Conservation (phyloP, 1,284 basidiomycete species). For the Psilocybe mexicana region DNA sequence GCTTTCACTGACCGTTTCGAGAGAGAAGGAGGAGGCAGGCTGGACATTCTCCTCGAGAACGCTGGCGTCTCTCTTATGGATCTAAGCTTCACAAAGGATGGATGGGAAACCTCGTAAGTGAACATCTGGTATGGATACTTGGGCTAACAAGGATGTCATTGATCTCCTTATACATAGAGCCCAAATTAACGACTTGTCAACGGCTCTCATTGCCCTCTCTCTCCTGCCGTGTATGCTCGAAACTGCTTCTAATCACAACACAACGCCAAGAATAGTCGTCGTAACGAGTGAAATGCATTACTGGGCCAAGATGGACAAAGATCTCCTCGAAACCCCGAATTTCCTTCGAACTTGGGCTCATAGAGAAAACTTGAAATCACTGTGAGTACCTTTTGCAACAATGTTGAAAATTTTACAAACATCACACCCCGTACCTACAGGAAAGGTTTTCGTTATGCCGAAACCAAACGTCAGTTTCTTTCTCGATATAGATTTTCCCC, state of each 20-base stretch:
- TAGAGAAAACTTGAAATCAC: background rate
- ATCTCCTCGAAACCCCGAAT: constrained; percentile 23
- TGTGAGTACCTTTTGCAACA: background rate
- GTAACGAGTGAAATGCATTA: constrained; percentile 40
- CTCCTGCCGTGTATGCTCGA: constrained; percentile 42
- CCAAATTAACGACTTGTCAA: constrained; percentile 44
- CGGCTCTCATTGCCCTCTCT: constrained; percentile 36
- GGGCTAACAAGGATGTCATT: background rate
- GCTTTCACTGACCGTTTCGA: background rate
- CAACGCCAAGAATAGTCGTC: constrained; percentile 34
- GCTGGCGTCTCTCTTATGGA: background rate
- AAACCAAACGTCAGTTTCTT: background rate
- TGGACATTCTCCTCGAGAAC: background rate
- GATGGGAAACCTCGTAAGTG: constrained; percentile 26
- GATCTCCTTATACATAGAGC: constrained; percentile 22
- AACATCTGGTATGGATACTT: no score
- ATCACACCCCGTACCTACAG: background rate
- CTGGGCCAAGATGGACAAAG: constrained; percentile 23
- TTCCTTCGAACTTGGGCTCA: background rate
- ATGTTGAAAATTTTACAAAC: no score
- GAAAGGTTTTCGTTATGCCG: background rate
- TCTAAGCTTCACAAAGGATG: background rate
- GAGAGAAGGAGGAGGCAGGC: background rate
- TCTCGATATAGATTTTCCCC: background rate
- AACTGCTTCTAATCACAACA: constrained; percentile 29